These are phyloP conservation scores for Isabelozyma gotoi DNA, from an alignment of 805 yeast genomes.

Conservation along the genomic window DNA sequence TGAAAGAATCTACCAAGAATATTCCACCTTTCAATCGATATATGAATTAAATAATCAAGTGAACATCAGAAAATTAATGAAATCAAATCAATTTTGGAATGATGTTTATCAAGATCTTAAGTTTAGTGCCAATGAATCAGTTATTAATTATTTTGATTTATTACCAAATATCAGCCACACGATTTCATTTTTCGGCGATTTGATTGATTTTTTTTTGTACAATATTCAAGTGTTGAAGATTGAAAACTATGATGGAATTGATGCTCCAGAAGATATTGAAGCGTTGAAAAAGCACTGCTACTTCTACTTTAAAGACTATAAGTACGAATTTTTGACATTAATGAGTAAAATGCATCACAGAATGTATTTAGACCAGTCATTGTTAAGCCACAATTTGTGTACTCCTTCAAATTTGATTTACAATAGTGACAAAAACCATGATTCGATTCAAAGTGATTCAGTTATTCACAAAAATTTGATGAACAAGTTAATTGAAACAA, in stretches of 20 bases:
- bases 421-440: neutral
- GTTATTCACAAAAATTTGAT: conserved; percentile 11
- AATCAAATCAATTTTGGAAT: conserved; percentile 26
- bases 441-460: conserved; percentile 5
- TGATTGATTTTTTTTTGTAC: conserved; percentile 21
- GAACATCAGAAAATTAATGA: conserved; percentile 4
- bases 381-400: conserved; percentile 5
- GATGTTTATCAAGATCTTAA: conserved; percentile 30
- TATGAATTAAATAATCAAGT: neutral
- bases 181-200: conserved; percentile 17
- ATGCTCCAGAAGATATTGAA: neutral
- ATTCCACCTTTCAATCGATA: neutral
- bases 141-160: conserved; percentile 14
- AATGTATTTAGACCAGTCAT: conserved; percentile 12
- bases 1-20: conserved; percentile 1
- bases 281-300: conserved; percentile 9
- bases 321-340: conserved; percentile 18
- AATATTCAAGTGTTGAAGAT: conserved; percentile 10
- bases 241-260: conserved; percentile 5
- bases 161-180: conserved; percentile 18
- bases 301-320: conserved; percentile 20
- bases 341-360: conserved; percentile 14
- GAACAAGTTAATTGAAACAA: conserved; percentile 9
- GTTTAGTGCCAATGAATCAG: conserved; percentile 13
- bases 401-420: conserved; percentile 1